A percentile compares a stretch with the other conserved stretches of the same genome.
Evolutionary conservation across 768 basidiomycete species (phyloP).

Genomic region (Fomitopsis pulvina): DNA sequence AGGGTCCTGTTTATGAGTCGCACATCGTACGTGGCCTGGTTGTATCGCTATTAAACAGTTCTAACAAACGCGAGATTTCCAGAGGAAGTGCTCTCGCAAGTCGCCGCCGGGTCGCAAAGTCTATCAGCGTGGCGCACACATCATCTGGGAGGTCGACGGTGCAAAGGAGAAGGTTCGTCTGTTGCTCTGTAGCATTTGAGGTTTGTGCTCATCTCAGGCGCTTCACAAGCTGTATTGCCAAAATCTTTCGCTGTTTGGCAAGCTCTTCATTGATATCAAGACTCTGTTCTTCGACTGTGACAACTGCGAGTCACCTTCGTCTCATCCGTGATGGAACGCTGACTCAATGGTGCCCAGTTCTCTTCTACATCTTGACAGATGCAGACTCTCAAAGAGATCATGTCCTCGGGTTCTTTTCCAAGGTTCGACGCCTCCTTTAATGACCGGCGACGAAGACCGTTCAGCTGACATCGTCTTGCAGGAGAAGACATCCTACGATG

Average conservation of each 20-base stretch:
- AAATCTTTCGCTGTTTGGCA: conserved; percentile 91
- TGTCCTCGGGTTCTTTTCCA: conserved; percentile 72
- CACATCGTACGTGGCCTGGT: conserved; percentile 46
- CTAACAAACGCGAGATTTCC: conserved; percentile 12
- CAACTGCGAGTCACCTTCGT: conserved; percentile 49
- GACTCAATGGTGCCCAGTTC: conserved; percentile 37
- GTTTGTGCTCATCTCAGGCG: conserved; percentile 3
- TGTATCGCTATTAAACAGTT: conserved; percentile 1
- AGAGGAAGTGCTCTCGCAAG: conserved; percentile 57
- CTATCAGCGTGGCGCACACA: conserved; percentile 83
- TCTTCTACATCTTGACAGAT: conserved; percentile 91
- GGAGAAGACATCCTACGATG: conserved; percentile 96
- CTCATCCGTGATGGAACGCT: not conserved
- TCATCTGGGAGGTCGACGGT: conserved; percentile 96
- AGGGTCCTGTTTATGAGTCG: conserved; percentile 63
- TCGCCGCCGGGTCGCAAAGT: conserved; percentile 87
- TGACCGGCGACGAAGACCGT: not conserved
- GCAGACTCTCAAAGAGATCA: conserved; percentile 73
- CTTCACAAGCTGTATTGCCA: conserved; percentile 83
- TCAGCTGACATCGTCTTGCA: conserved; percentile 20
- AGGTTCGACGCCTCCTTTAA: conserved; percentile 33
- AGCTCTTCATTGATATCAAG: conserved; percentile 98
- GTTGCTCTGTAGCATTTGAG: not conserved
- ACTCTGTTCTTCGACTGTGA: conserved; percentile 89
- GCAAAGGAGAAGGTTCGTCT: conserved; percentile 66